Evolutionary conservation across 352 stramenopile species (phyloP), one percentile per base, ranked within the genome.

Genomic region (Phytophthora sansomeana): DNA sequence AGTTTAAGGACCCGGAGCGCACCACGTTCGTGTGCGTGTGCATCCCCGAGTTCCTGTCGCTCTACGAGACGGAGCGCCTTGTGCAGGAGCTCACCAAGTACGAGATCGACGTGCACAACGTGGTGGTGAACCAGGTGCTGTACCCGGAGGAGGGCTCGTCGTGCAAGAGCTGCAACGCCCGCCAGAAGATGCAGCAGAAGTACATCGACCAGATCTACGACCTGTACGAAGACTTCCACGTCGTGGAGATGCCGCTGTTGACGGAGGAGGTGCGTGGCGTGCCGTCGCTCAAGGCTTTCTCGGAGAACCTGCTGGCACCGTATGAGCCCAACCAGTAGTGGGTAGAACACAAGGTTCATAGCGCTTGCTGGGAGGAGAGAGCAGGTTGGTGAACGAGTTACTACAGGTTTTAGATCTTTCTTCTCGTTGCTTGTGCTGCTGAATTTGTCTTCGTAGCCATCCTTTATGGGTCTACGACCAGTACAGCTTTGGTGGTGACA

Each of bases 201-300:
- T 99, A 99, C 85, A 99, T 99, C 69, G 96, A 98, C 64, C 97
- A 99, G 83, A 99, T 99, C 77, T 99, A 99, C 79, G 97, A 99
- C 81, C 80, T 99, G 35, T 99, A 99, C 80, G 87, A 93, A 69
- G 97, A 99, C 69, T 99, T 99, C 74, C 97, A 99, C 81, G 97
- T 99, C n/a, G 88, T 98, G 4, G 88, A 99, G 67, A 99, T 99
- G 96, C 98, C 98, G 21, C 81, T 99, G 51, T 83, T 99, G 67
- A 98, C 98, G 74, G 95, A 99, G 67, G 98, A 99, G 81, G 98
- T 99, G 70, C 90, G 97, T 49, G 97, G 97, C 52, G 89, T 97
- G n/a, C 91, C 97, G 30, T 91, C 96, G 63, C 82, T 99, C 21
- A 95, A 91, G 61, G 73, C 85, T 19, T 99, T 99, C 75, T 98